phyloP scores from a whole-genome alignment of 495 filamentous ascomycete species.

The Daldinia vernicosa region DNA sequence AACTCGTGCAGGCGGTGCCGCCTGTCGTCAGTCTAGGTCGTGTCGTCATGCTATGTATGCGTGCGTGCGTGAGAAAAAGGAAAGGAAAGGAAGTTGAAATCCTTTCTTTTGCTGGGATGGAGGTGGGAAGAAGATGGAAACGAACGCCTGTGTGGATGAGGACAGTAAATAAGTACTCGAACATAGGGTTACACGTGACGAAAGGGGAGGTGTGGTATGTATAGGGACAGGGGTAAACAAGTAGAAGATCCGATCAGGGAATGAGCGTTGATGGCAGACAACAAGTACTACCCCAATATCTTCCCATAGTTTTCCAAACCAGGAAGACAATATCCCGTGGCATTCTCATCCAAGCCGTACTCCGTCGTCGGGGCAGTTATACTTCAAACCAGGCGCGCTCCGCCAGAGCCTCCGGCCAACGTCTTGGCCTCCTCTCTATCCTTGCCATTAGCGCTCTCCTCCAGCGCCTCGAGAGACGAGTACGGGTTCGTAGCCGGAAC shows the following conservation, averaged over 20 bases:
- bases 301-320: neutral
- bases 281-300: neutral
- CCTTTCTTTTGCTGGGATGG: neutral
- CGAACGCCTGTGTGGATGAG: neutral
- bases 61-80: neutral
- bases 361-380: neutral
- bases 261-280: neutral
- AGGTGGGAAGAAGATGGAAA: neutral
- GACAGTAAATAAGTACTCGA: neutral
- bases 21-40: neutral
- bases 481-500: slow-evolving; percentile 23
- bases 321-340: neutral
- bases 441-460: neutral
- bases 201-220: neutral
- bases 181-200: neutral
- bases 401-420: slow-evolving; percentile 4
- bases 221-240: neutral
- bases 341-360: neutral
- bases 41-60: neutral
- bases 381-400: slow-evolving; percentile 17
- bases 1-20: neutral
- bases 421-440: neutral
- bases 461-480: slow-evolving; percentile 28
- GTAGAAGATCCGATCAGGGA: neutral
- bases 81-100: neutral